A percentile compares a stretch with the other conserved stretches of the same genome.
These are phyloP conservation scores for Cucumis cinereus DNA, from an alignment of 306 rosid genomes.

Conservation along the genomic window DNA sequence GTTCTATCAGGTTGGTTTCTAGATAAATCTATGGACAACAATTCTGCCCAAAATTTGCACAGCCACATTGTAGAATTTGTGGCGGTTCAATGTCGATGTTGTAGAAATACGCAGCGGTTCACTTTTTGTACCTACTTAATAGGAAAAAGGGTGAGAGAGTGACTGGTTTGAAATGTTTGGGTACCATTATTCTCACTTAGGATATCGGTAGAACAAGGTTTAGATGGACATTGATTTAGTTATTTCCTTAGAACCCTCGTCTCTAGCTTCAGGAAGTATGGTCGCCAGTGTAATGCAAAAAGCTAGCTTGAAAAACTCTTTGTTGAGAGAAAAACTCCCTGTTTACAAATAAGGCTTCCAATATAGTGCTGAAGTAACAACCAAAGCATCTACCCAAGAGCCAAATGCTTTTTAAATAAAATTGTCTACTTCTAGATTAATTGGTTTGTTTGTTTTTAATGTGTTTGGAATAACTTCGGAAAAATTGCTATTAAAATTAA, in stretches of 20 bases:
- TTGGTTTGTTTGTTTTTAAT: not conserved
- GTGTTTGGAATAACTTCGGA: not conserved
- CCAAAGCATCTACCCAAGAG: no score
- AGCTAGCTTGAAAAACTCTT: no score
- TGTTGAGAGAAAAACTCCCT: no score
- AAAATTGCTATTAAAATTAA: no score
- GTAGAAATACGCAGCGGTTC: no score
- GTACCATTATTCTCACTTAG: not conserved
- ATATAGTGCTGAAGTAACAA: no score
- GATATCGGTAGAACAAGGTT: not conserved
- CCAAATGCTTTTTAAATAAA: no score
- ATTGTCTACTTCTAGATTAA: not conserved
- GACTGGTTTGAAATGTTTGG: not conserved
- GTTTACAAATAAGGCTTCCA: no score
- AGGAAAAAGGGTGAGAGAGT: not conserved
- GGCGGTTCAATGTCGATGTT: no score
- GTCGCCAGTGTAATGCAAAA: no score
- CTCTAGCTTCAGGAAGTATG: no score
- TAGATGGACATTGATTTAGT: not conserved
- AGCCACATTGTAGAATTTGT: not conserved
- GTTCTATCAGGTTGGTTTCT: conserved; percentile 58
- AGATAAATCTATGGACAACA: conserved; percentile 4
- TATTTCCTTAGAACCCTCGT: not conserved
- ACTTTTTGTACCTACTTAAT: not conserved
- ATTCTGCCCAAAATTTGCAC: not conserved